Conservation (phyloP, 306 rosid genomes). For the Fagus sylvatica region DNA sequence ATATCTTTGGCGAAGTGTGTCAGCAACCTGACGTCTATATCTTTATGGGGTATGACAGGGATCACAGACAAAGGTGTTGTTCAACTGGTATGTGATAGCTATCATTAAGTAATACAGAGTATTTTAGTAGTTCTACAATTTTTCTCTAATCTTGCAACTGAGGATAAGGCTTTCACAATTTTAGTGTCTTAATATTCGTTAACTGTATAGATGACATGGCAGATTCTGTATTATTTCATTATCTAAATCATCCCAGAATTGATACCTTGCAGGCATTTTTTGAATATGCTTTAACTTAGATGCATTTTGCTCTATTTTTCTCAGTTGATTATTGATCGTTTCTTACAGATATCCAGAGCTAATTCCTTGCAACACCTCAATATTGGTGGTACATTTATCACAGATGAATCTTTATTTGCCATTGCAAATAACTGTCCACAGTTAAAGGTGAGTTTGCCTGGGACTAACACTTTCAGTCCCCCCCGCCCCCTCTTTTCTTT, state of each 20-base stretch:
- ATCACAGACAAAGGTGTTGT: slow-evolving; percentile 87
- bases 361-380: slow-evolving; percentile 71
- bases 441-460: slow-evolving; percentile 53
- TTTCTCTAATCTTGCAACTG: neutral
- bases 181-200: neutral
- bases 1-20: slow-evolving; percentile 75
- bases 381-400: slow-evolving; percentile 91
- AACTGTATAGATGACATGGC: neutral
- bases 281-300: neutral
- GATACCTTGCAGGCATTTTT: neutral
- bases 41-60: slow-evolving; percentile 93
- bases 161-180: neutral
- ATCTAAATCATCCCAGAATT: neutral
- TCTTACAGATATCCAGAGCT: slow-evolving; percentile 69
- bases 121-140: neutral
- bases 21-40: slow-evolving; percentile 71
- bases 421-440: slow-evolving; percentile 71
- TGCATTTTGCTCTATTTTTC: slow-evolving; percentile 10
- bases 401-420: slow-evolving; percentile 75
- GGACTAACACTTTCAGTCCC: neutral
- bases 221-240: neutral
- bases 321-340: slow-evolving; percentile 13
- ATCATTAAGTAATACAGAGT: neutral
- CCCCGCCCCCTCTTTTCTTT: too few species aligned
- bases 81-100: slow-evolving; percentile 58